Evolutionary conservation across 1,139 yeast genomes (phyloP).

Genomic region (Pichia sp.): DNA sequence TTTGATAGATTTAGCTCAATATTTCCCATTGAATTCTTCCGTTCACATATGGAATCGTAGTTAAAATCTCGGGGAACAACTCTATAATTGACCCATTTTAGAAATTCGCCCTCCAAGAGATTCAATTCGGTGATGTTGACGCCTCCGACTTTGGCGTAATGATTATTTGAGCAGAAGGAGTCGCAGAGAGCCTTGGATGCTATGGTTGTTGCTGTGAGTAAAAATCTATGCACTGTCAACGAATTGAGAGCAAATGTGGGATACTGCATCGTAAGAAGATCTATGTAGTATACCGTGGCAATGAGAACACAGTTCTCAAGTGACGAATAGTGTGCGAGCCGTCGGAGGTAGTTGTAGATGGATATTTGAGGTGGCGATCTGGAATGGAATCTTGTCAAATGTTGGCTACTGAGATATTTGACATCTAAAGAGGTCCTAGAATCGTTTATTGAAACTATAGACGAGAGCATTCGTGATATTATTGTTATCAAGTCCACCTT

Average conservation of each 20-base stretch:
- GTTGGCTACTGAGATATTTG: slow-evolving; percentile 22
- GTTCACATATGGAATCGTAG: slow-evolving; percentile 18
- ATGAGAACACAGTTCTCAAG: slow-evolving; percentile 76
- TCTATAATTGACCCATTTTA: slow-evolving; percentile 73
- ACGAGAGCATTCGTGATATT: slow-evolving; percentile 70
- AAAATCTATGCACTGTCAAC: slow-evolving; percentile 86
- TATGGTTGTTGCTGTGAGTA: slow-evolving; percentile 84
- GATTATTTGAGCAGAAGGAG: slow-evolving; percentile 87
- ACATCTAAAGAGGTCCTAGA: slow-evolving; percentile 17
- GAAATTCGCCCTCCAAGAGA: slow-evolving; percentile 80
- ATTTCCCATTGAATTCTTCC: slow-evolving; percentile 22
- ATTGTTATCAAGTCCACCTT: slow-evolving; percentile 62
- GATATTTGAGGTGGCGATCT: slow-evolving; percentile 88
- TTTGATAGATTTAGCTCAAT: slow-evolving; percentile 16
- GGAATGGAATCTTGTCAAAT: slow-evolving; percentile 85
- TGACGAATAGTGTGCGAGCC: slow-evolving; percentile 79
- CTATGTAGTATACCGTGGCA: slow-evolving; percentile 82
- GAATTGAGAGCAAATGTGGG: slow-evolving; percentile 80
- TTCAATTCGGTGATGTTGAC: slow-evolving; percentile 80
- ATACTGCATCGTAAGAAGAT: slow-evolving; percentile 69
- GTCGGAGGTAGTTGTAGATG: slow-evolving; percentile 63
- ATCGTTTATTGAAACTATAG: slow-evolving; percentile 28
- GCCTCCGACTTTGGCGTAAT: slow-evolving; percentile 96
- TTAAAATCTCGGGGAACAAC: slow-evolving; percentile 50
- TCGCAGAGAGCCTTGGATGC: slow-evolving; percentile 93